Evolutionary conservation across 2,329 filamentous ascomycete genomes (phyloP).

Genomic region (Neopestalotiopsis rosae): DNA sequence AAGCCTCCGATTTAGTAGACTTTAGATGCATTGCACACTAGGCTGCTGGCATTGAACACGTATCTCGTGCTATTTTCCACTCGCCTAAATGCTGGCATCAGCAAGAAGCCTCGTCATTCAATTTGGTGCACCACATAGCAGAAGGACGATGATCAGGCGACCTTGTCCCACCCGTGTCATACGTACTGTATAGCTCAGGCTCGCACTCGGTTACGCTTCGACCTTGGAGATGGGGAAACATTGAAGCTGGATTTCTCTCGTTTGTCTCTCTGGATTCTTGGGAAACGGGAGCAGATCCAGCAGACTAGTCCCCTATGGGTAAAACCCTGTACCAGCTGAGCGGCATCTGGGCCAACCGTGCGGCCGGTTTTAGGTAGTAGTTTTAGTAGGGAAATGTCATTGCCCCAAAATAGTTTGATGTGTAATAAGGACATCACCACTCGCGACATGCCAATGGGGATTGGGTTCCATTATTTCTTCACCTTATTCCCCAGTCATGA

Average conservation of each 20-base stretch:
- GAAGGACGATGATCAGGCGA: no score
- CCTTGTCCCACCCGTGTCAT: no score
- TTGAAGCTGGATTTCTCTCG: no score
- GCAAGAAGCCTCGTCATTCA: neutral
- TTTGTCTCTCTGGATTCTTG: neutral
- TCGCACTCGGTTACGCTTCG: slow-evolving; percentile 7
- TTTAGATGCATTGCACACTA: neutral
- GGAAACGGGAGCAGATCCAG: neutral
- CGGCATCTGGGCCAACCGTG: slow-evolving; percentile 8
- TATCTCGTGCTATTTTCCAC: neutral
- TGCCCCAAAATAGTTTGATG: neutral
- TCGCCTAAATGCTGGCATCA: neutral
- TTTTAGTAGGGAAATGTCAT: neutral
- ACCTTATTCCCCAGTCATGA: neutral
- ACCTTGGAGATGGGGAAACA: neutral
- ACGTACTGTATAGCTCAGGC: neutral
- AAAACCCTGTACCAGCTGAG: neutral
- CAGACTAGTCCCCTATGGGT: slow-evolving; percentile 2
- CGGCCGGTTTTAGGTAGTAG: neutral
- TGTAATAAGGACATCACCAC: slow-evolving; percentile 14
- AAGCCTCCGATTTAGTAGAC: neutral
- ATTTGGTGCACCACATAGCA: neutral
- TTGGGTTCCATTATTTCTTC: neutral
- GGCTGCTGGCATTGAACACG: neutral
- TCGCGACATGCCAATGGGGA: neutral